A percentile compares a stretch with the other conserved stretches of the same genome.
phyloP scores from a whole-genome alignment of 2,329 filamentous ascomycete genomes.

The Bipolaris oryzae region DNA sequence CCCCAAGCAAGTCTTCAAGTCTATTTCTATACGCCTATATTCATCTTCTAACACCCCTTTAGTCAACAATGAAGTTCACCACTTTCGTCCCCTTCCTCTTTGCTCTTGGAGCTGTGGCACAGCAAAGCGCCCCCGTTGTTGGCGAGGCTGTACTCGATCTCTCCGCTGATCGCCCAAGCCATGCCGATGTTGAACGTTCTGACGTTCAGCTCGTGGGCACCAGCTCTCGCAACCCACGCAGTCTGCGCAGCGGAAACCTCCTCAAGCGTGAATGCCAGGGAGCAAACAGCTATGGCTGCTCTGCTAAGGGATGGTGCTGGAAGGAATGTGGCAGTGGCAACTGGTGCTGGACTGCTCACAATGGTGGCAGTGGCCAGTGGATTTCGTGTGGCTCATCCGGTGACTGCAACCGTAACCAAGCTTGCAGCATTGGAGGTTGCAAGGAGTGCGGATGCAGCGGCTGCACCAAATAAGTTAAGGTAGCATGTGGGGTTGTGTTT shows the following conservation, averaged over 20 bases:
- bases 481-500: background rate
- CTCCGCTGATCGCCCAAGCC: slow-evolving; percentile 3
- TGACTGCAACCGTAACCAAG: slow-evolving; percentile 5
- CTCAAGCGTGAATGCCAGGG: slow-evolving; percentile 8
- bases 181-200: slow-evolving; percentile 6
- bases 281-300: slow-evolving; percentile 7
- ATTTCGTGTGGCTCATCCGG: slow-evolving; percentile 2
- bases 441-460: slow-evolving; percentile 8
- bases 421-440: slow-evolving; percentile 8
- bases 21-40: background rate
- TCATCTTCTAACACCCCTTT: background rate
- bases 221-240: slow-evolving; percentile 4
- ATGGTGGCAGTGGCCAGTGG: slow-evolving; percentile 10
- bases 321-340: slow-evolving; percentile 9
- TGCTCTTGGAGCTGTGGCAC: slow-evolving; percentile 1
- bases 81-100: slow-evolving; percentile 6
- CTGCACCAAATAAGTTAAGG: slow-evolving; percentile 7
- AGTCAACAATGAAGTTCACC: slow-evolving; percentile 10
- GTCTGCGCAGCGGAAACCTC: slow-evolving; percentile 6
- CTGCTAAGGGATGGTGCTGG: slow-evolving; percentile 10
- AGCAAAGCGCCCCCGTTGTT: background rate
- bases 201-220: slow-evolving; percentile 6
- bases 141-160: slow-evolving; percentile 9
- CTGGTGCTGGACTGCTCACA: slow-evolving; percentile 11
- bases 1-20: background rate